Evolutionary conservation across 129 eudicot species (phyloP).

Genomic region (Helianthus tuberosus): DNA sequence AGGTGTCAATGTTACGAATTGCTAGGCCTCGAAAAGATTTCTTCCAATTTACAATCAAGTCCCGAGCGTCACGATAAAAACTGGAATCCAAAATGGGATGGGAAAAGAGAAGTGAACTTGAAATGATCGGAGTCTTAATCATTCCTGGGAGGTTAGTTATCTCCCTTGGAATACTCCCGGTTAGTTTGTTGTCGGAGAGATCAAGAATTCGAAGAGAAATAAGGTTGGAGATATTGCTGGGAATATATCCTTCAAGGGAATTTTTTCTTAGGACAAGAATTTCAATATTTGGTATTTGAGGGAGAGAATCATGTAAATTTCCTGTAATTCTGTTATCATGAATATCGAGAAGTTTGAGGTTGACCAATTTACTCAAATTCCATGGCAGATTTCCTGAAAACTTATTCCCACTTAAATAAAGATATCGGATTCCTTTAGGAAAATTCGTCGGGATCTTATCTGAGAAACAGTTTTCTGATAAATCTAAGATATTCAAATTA

Average conservation of each 20-base stretch:
- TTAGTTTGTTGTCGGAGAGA: constrained; percentile 45
- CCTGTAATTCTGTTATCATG: constrained; percentile 53
- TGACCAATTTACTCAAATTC: constrained; percentile 39
- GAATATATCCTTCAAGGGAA: constrained; percentile 47
- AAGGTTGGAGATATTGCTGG: constrained; percentile 35
- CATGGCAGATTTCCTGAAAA: constrained; percentile 51
- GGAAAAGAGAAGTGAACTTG: no score
- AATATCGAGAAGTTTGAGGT: constrained; percentile 56
- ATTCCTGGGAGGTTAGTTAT: constrained; percentile 35
- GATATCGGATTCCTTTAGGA: constrained; percentile 30
- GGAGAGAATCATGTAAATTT: constrained; percentile 27
- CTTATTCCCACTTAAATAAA: constrained; percentile 48
- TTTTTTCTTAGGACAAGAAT: constrained; percentile 50
- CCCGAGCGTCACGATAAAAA: no score
- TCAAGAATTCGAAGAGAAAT: constrained; percentile 52
- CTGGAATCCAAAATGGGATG: no score
- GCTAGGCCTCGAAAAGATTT: constrained; percentile 42
- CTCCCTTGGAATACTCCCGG: constrained; percentile 39
- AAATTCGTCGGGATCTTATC: constrained; percentile 47
- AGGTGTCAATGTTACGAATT: constrained; percentile 33
- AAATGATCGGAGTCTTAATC: not conserved
- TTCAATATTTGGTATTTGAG: constrained; percentile 40
- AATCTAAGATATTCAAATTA: constrained; percentile 41
- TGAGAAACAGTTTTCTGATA: constrained; percentile 48
- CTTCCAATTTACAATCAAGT: constrained; percentile 59